Conservation (phyloP, 805 yeast genomes). For the Candida boleticola region DNA sequence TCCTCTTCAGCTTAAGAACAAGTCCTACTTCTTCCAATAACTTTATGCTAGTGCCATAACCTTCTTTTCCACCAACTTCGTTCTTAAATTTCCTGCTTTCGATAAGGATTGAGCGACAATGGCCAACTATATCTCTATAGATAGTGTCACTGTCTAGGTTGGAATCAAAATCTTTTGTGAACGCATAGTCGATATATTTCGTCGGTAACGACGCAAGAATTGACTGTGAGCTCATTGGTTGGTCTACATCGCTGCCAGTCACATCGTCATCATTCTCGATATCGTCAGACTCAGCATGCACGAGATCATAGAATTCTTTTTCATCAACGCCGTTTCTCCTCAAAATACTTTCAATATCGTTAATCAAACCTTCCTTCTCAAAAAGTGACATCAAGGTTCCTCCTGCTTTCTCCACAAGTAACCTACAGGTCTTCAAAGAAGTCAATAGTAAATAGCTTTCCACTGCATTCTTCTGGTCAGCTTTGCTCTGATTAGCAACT, state of each 20-base stretch:
- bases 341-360: constrained; percentile 43
- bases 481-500: constrained; percentile 53
- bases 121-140: constrained; percentile 10
- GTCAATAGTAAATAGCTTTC: constrained; percentile 46
- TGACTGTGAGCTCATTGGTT: not conserved
- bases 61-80: not conserved
- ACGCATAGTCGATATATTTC: constrained; percentile 29
- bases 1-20: constrained; percentile 7
- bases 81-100: constrained; percentile 6
- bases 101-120: not conserved
- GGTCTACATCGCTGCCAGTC: not conserved
- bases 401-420: constrained; percentile 45
- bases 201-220: constrained; percentile 8
- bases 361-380: constrained; percentile 70
- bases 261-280: constrained; percentile 12
- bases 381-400: constrained; percentile 45
- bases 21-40: constrained; percentile 13
- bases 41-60: constrained; percentile 8
- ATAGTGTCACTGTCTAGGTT: constrained; percentile 16
- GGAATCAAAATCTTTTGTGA: constrained; percentile 21
- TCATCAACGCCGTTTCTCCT: constrained; percentile 16
- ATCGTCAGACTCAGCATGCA: constrained; percentile 6
- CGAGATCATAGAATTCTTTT: too few relatives aligned
- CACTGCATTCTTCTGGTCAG: constrained; percentile 11
- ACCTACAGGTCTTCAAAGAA: constrained; percentile 47